Conservation (phyloP, 495 filamentous ascomycete species). For the Hypomontagnella submonticulosa region DNA sequence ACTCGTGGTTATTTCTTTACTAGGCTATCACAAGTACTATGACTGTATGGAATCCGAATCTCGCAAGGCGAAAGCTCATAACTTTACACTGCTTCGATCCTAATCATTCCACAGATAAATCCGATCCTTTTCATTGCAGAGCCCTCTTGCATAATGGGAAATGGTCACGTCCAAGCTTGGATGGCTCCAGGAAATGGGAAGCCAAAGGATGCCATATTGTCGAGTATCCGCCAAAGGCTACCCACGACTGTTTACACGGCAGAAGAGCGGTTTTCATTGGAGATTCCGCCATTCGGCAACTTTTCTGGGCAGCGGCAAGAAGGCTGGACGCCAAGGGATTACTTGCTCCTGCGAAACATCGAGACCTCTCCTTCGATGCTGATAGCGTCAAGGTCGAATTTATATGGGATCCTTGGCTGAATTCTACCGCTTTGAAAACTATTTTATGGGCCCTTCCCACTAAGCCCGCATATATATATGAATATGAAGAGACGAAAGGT, state of each 20-base stretch:
- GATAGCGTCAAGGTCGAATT: constrained; percentile 61
- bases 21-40: background rate
- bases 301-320: constrained; percentile 68
- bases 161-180: constrained; percentile 55
- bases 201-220: constrained; percentile 68
- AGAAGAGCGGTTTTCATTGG: constrained; percentile 67
- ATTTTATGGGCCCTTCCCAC: constrained; percentile 52
- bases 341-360: constrained; percentile 48
- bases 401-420: constrained; percentile 72
- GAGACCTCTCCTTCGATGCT: constrained; percentile 55
- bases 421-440: constrained; percentile 57
- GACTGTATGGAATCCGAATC: too few species aligned
- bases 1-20: background rate
- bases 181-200: constrained; percentile 60
- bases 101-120: constrained; percentile 34
- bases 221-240: constrained; percentile 60
- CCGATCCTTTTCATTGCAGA: constrained; percentile 65
- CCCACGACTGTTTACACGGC: constrained; percentile 57
- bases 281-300: constrained; percentile 66
- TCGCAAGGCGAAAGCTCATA: background rate
- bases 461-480: constrained; percentile 8
- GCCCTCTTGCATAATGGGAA: constrained; percentile 63
- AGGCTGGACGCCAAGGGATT: constrained; percentile 58
- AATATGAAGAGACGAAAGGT: constrained; percentile 20
- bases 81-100: background rate